Conservation (phyloP, 192 early-diverging fungal species). For the Martensiomyces pterosporus region DNA sequence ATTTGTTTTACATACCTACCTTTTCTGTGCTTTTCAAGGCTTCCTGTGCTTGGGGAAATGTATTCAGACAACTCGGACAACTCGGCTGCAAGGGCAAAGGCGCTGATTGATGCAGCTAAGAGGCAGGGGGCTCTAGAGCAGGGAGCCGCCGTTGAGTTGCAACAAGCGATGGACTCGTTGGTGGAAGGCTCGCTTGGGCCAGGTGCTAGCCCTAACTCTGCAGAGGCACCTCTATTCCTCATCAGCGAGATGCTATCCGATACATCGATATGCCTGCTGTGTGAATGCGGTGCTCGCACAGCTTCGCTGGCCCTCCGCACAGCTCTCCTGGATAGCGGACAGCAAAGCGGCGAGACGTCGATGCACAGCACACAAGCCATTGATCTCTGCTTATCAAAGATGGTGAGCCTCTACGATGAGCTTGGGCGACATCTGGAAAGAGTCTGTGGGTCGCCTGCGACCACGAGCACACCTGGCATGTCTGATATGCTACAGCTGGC, state of each 20-base stretch:
- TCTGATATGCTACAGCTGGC: slow-evolving; percentile 5
- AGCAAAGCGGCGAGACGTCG: slow-evolving; percentile 10
- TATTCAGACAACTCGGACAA: neutral
- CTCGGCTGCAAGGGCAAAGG: slow-evolving; percentile 2
- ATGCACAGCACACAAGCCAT: no score
- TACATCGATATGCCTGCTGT: slow-evolving; percentile 1
- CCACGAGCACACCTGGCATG: neutral
- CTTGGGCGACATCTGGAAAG: slow-evolving; percentile 9
- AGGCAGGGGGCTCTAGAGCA: neutral
- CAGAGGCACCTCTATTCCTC: slow-evolving; percentile 12
- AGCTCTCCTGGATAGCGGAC: slow-evolving; percentile 5
- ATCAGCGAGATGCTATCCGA: slow-evolving; percentile 9
- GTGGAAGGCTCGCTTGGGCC: neutral
- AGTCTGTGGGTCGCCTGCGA: neutral
- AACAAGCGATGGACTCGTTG: slow-evolving; percentile 6
- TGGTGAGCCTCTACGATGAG: no score
- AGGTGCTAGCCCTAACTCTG: neutral
- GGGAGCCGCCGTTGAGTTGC: slow-evolving; percentile 8
- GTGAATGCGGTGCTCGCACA: slow-evolving; percentile 14
- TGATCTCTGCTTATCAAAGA: no score
- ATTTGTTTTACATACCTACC: no score
- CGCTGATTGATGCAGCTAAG: slow-evolving; percentile 10
- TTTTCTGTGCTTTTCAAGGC: no score
- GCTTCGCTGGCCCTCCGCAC: slow-evolving; percentile 10
- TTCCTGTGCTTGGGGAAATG: neutral